These are phyloP conservation scores for Pseudocercospora fijiensis DNA, from an alignment of 2,329 filamentous ascomycete species.

Conservation along the genomic window DNA sequence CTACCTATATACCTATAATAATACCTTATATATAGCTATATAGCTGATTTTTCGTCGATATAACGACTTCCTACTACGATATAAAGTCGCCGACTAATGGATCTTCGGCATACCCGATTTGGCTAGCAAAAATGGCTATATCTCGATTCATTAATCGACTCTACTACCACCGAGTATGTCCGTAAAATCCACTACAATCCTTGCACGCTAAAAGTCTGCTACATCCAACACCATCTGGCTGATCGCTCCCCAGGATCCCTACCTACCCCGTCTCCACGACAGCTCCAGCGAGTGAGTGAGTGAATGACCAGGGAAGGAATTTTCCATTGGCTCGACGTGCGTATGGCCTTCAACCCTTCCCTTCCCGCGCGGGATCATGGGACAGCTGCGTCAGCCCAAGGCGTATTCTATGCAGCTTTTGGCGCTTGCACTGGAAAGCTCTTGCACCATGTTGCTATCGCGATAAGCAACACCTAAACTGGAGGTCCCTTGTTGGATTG, in stretches of 20 bases:
- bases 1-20: too few relatives aligned
- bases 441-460: slow-evolving; percentile 13
- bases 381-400: slow-evolving; percentile 4
- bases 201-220: too few relatives aligned
- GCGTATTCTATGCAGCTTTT: neutral
- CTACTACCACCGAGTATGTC: too few relatives aligned
- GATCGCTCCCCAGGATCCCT: neutral
- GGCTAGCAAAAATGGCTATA: too few relatives aligned
- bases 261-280: neutral
- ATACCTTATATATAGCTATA: too few relatives aligned
- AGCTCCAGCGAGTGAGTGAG: slow-evolving; percentile 2
- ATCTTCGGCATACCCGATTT: too few relatives aligned
- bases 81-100: too few relatives aligned
- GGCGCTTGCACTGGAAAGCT: neutral
- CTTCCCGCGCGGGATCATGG: slow-evolving; percentile 12
- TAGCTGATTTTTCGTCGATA: too few relatives aligned
- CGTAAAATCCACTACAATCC: too few relatives aligned
- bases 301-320: slow-evolving; percentile 6
- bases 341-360: slow-evolving; percentile 1
- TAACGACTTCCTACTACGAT: too few relatives aligned
- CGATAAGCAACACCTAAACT: slow-evolving; percentile 10
- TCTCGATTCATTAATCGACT: too few relatives aligned
- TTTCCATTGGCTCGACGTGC: neutral
- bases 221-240: too few relatives aligned
- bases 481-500: neutral